Percentiles rank a stretch among this genome's conserved stretches.
These are phyloP conservation scores for Filosporella fistucella DNA, from an alignment of 495 filamentous ascomycete species.

Conservation along the genomic window DNA sequence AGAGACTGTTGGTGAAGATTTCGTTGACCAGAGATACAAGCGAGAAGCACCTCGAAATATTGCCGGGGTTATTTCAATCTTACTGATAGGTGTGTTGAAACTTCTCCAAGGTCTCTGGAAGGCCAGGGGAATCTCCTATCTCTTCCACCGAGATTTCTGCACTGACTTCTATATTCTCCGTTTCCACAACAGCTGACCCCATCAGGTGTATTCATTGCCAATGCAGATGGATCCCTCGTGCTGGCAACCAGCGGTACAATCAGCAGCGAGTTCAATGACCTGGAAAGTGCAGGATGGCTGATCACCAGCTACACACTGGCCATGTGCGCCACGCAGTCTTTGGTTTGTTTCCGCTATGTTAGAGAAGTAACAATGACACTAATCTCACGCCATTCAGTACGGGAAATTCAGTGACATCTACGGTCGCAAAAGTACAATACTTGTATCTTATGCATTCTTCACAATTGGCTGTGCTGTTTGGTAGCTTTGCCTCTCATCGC, in stretches of 20 bases:
- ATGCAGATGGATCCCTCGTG: slow-evolving; percentile 57
- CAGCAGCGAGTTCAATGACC: slow-evolving; percentile 59
- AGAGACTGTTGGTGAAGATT: neutral
- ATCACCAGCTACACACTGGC: slow-evolving; percentile 61
- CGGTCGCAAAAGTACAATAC: slow-evolving; percentile 36
- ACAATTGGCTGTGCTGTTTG: slow-evolving; percentile 26
- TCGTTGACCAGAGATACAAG: neutral
- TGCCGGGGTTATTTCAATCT: slow-evolving; percentile 3
- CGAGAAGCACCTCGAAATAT: slow-evolving; percentile 1
- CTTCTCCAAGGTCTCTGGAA: too few relatives aligned
- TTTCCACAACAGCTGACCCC: neutral
- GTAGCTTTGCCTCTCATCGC: slow-evolving; percentile 1
- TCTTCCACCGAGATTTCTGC: neutral
- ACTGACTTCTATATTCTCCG: neutral
- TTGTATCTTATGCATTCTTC: slow-evolving; percentile 36
- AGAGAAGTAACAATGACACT: neutral
- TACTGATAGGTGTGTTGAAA: slow-evolving; percentile 5
- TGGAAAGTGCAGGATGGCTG: slow-evolving; percentile 60
- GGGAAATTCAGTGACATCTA: slow-evolving; percentile 47
- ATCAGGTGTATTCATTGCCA: slow-evolving; percentile 47
- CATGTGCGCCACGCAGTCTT: slow-evolving; percentile 50
- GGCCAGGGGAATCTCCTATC: neutral
- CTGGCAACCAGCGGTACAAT: slow-evolving; percentile 57
- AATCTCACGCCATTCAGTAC: slow-evolving; percentile 5
- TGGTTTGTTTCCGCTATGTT: slow-evolving; percentile 7